Base-by-base conservation (phyloP, 2,329 filamentous ascomycete species). In the Cryphonectria japonica region DNA sequence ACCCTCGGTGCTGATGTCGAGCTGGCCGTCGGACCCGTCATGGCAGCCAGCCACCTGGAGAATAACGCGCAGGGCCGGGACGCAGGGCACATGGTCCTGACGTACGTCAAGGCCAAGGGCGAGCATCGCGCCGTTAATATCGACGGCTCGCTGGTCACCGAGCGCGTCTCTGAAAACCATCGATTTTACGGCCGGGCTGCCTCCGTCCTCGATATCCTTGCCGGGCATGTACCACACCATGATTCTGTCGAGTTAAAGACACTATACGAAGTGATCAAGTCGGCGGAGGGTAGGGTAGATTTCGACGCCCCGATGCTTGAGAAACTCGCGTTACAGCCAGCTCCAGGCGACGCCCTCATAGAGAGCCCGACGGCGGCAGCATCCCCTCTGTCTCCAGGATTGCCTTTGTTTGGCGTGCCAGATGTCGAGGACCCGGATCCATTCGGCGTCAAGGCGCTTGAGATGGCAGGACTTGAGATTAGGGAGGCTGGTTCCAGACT, bases 391-490 rank as follows among this genome's bases (percentile, higher is more conserved):
- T 80, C 78, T 69, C 85, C 78, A 64, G 83, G 75, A 74, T 81
- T 71, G 9, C 76, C 85, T 41, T 82, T 83, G 1, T 97, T 98
- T 81, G 95, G 95, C 2, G 85, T 97, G 22, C 94, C 94, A 0
- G 90, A 91, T 73, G 82, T 84, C 3, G 89, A 94, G 69, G 95
- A 98, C 76, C 94, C 95, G 0, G 95, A 98, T 79, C 95, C 95
- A 0, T 98, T 93, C 78, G 95, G 95, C 34, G 92, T 98, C 37
- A 87, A 95, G 74, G 95, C 95, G 9, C 83, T 98, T n/a, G 94
- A 97, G 78, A 91, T 94, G 83, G 93, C 94, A 72, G 95, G 95
- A 2, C 84, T 98, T 69, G 93, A 95, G 76, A 96, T 98, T 75
- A 89, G 93, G 67, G 95, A 98, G 82, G 95, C 95, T n/a, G 94